Conservation (phyloP, 495 filamentous ascomycete genomes). For the Opeltia flavorubescens region DNA sequence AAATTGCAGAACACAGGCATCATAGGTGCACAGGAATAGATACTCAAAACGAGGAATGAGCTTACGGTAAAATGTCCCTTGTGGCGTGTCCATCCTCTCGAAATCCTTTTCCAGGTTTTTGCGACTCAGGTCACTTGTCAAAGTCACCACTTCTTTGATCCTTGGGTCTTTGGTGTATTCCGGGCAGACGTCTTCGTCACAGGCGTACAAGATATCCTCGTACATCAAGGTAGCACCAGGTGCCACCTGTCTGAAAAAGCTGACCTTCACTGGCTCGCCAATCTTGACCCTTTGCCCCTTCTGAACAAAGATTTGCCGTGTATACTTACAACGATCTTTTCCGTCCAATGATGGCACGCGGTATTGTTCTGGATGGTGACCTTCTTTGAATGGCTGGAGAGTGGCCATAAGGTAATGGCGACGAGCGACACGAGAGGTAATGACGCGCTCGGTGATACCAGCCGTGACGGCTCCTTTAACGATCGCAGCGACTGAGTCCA, state of each 20-base stretch:
- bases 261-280: slow-evolving; percentile 96
- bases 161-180: slow-evolving; percentile 99
- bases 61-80: slow-evolving; percentile 87
- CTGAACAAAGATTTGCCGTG: slow-evolving; percentile 94
- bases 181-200: slow-evolving; percentile 94
- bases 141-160: slow-evolving; percentile 97
- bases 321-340: slow-evolving; percentile 98
- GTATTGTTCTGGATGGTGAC: slow-evolving; percentile 95
- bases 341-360: slow-evolving; percentile 92
- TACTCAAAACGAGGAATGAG: slow-evolving; percentile 41
- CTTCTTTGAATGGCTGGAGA: slow-evolving; percentile 95
- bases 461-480: slow-evolving; percentile 74
- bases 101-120: slow-evolving; percentile 99
- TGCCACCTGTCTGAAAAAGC: slow-evolving; percentile 95
- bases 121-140: slow-evolving; percentile 89
- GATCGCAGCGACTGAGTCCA: slow-evolving; percentile 72
- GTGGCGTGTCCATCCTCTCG: slow-evolving; percentile 97
- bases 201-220: slow-evolving; percentile 95
- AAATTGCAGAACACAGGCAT: background rate
- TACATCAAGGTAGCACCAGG: slow-evolving; percentile 98
- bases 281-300: slow-evolving; percentile 99
- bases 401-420: slow-evolving; percentile 99
- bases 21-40: background rate
- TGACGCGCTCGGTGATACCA: slow-evolving; percentile 90
- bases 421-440: slow-evolving; percentile 95